Base-by-base conservation (phyloP, 225 moss, liverwort and hornwort genomes). In the Marchantia polymorpha region DNA sequence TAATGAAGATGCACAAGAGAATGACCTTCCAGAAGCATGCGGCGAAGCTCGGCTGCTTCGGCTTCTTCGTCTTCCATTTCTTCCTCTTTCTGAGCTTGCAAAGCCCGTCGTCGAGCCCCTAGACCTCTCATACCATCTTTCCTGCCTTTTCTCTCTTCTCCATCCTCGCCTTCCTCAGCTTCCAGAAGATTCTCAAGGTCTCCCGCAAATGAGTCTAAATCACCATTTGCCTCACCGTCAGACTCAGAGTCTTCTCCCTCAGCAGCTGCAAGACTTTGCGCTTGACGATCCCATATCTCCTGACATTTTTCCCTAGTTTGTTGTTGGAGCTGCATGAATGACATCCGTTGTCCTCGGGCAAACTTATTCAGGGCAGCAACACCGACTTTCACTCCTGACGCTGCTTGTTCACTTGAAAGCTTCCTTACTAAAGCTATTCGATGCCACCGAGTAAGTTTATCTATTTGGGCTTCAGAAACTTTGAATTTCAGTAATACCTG, bases 281-380 rank as follows among this genome's bases (percentile, higher is more conserved):
- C 95, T 85, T 99, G 99, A 64, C 89, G 90, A 83, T 99, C 99
- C 95, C 99, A 99, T 77, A 99, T 95, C 80, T 99, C 99, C 79
- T 99, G 99, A 73, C 99, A 95, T 80, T 99, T 99, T 84, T 99
- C 99, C 61, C 99, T 89, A 20, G 99, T 99, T 84, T 99, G 99
- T 80, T 99, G 99, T 74, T 99, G 99, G 8, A 99, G 90, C 84
- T 99, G 99, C 76, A 93, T 87, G 84, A 99, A 99, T 53, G 95
- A 95, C 99, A 99, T 99, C 56, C 99, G 86, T 82, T 99, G 99
- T 13, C 99, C 99, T 29, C 99, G 90, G 10, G 99, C 99, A 87
- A 95, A 99, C 72, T 99, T 99, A 72, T 99, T 99, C 20, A 99
- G 88, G 49, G 93, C 93, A 82, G 95, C 99, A 48, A 93, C 95